These are phyloP conservation scores for Chaetomiaceae sp. DNA, from an alignment of 2,329 filamentous ascomycete species.

Conservation along the genomic window DNA sequence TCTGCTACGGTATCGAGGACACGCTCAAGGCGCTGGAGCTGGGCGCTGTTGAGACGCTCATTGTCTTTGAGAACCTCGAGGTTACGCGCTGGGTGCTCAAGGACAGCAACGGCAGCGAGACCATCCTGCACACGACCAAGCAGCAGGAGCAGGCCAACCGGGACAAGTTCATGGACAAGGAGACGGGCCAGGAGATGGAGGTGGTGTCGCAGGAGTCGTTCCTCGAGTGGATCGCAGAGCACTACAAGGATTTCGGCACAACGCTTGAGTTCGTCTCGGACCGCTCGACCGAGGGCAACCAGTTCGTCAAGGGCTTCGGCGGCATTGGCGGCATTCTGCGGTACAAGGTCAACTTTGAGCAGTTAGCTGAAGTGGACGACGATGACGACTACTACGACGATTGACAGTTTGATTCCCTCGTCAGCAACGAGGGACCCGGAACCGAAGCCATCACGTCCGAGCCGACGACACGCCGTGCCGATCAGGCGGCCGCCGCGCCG, in stretches of 20 bases:
- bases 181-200: conserved; percentile 97
- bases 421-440: conserved; percentile 72
- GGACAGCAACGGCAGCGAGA: conserved; percentile 65
- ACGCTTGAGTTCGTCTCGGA: conserved; percentile 96
- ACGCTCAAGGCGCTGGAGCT: conserved; percentile 95
- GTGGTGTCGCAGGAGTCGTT: conserved; percentile 81
- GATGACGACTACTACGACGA: conserved; percentile 89
- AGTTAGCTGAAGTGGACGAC: conserved; percentile 85
- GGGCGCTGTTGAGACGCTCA: conserved; percentile 88
- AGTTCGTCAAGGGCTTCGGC: conserved; percentile 99
- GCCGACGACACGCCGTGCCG: conserved; percentile 28
- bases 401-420: conserved; percentile 90
- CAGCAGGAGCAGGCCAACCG: conserved; percentile 70
- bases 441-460: conserved; percentile 53
- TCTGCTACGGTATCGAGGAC: conserved; percentile 98
- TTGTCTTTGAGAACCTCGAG: conserved; percentile 96
- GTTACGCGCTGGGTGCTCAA: conserved; percentile 89
- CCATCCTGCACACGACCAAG: conserved; percentile 85
- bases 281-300: conserved; percentile 95
- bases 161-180: conserved; percentile 88
- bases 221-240: conserved; percentile 99
- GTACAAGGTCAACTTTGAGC: conserved; percentile 99
- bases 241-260: conserved; percentile 97
- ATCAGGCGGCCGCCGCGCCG: conserved; percentile 43
- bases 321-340: conserved; percentile 95